These are phyloP conservation scores for Saccharomycopsis babjevae DNA, from an alignment of 805 yeast genomes.

Conservation along the genomic window DNA sequence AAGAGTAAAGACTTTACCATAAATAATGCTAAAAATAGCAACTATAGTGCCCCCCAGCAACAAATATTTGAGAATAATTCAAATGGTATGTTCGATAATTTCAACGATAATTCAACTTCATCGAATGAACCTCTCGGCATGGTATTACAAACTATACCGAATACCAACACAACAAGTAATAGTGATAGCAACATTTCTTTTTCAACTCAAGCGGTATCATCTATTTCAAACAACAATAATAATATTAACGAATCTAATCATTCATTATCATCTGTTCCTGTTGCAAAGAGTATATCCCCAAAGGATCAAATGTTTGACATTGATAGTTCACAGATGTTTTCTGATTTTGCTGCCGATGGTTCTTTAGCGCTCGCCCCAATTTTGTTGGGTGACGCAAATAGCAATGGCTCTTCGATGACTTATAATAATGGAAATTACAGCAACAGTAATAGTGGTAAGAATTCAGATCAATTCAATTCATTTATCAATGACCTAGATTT, in stretches of 20 bases:
- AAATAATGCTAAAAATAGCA: background rate
- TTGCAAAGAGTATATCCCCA: conserved; percentile 7
- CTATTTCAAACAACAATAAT: background rate
- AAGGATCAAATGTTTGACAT: conserved; percentile 8
- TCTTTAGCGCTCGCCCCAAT: conserved; percentile 68
- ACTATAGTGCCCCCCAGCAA: background rate
- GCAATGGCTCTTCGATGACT: background rate
- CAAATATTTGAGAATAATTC: background rate
- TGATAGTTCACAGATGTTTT: conserved; percentile 14
- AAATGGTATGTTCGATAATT: background rate
- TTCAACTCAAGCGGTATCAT: background rate
- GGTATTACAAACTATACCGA: background rate
- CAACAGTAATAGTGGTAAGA: background rate
- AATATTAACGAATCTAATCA: background rate
- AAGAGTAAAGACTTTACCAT: background rate
- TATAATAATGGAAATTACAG: background rate
- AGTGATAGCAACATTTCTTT: background rate
- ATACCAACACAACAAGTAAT: background rate
- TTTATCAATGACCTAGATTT: background rate
- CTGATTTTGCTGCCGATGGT: conserved; percentile 73
- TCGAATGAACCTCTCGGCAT: background rate
- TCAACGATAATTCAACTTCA: background rate
- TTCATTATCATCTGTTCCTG: background rate
- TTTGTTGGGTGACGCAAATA: conserved; percentile 22
- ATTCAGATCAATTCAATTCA: background rate